Base-by-base conservation (phyloP, 129 eudicot species). In the Chrysanthemum seticuspe region DNA sequence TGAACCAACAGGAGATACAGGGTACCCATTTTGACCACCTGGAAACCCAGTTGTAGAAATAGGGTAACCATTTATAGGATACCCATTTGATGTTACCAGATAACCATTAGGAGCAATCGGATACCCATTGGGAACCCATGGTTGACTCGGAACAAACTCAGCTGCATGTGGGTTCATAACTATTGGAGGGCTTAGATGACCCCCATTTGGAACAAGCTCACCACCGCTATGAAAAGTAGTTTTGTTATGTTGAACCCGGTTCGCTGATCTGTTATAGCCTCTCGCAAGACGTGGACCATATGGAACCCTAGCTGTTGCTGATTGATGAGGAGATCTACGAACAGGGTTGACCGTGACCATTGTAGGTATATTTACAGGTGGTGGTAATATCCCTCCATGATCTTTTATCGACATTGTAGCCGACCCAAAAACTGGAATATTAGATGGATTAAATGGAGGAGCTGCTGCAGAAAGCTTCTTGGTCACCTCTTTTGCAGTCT, bases 111-210 rank as follows among this genome's bases (percentile, higher is more conserved):
- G 84, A 74, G 78, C 74, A 44, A 87, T 79, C 27, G 87, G 81
- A 76, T 87, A 87, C 10, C 69, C 69, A 44, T 64, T 64, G 25
- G 50, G 69, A 9, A 40, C 27, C 69, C 69, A 65, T 8, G 89
- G 91, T 68, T 93, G 97, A 53, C 85, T 78, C 8, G 98, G 96
- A 47, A 93, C 86, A 79, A 93, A 93, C 85, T 90, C 97, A 29
- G 93, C 88, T 10, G 98, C 98, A 75, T 87, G 97, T n/a, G 98
- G 98, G 77, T 93, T 93, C 98, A 93, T 90, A 65, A 87, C 81
- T 70, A 79, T 74, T 65, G 86, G 87, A 47, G 89, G 85, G 69
- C 85, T 86, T 51, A 89, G 76, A 63, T 75, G 92, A 71, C 51
- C 73, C 73, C 82, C 88, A 68, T 91, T 90, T 25, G 74, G 85